Base-by-base conservation (phyloP, 495 filamentous ascomycete genomes). In the Talaromyces borbonicus region DNA sequence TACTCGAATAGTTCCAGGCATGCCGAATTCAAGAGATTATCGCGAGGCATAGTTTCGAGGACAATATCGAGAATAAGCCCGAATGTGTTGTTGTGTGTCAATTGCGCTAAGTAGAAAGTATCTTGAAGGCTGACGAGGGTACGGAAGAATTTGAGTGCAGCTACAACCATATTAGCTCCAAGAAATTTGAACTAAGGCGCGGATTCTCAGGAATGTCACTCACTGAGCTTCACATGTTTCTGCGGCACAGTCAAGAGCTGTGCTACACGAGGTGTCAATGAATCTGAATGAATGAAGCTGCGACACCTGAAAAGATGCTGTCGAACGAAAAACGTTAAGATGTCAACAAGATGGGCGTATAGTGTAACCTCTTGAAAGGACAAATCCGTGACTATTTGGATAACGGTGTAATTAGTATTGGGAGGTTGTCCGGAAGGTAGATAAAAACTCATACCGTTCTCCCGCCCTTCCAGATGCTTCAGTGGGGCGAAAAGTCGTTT, bases 1-100 rank as follows among this genome's bases (percentile, higher is more conserved):
- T 83, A 87, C 52, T 90, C 87, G 51, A 98, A 98, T 26, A 98
- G 77, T 57, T 98, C 92, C 11, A 97, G 72, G 62, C 87, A 95
- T n/a, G 90, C 90, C 11, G 90, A 95, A 56, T 92, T 92, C 25
- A 98, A 76, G 3, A 97, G 73, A 56, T 96, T 98, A 61, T 98
- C 89, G n/a, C 87, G 81, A 1, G 88, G 88, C 80, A 96, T 90
- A 2, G 92, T 94, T 53, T 87, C 79, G 50, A 83, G 76, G 8
- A 98, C 78, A 23, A 97, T 83, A 52, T 93, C 79, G 20, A 98
- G 74, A 44, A 97, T 90, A 1, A 90, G 82, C 12, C 81, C 88
- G 51, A 97, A 86, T 1, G 90, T 81, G 50, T 79, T 79, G 55
- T 90, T 81, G 54, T 88, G 82, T 4, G 81, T 82, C 64, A 98